Conservation (phyloP, 169 alveolate species). For the Cryptosporidium ubiquitum region DNA sequence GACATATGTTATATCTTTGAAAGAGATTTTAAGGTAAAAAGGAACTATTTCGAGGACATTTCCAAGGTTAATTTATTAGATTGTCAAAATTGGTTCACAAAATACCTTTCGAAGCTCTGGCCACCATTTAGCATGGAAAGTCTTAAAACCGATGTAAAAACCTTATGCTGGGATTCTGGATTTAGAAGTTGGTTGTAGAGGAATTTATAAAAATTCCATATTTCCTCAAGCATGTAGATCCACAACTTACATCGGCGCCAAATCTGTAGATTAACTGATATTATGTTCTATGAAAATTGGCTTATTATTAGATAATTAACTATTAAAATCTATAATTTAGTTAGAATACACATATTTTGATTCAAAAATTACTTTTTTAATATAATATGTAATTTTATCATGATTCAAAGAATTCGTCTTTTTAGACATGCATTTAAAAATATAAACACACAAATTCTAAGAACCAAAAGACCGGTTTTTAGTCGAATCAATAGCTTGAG, state of each 20-base stretch:
- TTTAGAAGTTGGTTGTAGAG: constrained; percentile 47
- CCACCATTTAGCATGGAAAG: constrained; percentile 42
- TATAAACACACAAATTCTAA: constrained; percentile 21
- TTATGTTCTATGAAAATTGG: not conserved
- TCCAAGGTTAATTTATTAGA: constrained; percentile 42
- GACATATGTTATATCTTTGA: constrained; percentile 66
- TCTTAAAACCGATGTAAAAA: not conserved
- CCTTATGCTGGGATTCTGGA: constrained; percentile 70
- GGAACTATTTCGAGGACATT: constrained; percentile 38
- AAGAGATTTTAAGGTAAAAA: constrained; percentile 57
- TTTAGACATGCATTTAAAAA: constrained; percentile 20
- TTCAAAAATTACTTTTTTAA: not conserved
- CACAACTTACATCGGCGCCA: not conserved
- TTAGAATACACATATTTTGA: not conserved
- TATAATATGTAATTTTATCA: not conserved
- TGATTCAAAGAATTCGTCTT: constrained; percentile 13
- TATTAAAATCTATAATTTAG: not conserved
- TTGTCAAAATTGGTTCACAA: constrained; percentile 31
- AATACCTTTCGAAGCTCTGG: constrained; percentile 41
- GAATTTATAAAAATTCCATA: not conserved
- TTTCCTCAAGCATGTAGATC: not conserved
- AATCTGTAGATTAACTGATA: not conserved
- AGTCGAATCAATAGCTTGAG: not conserved
- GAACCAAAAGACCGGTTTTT: constrained; percentile 32
- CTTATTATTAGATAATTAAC: constrained; percentile 1